phyloP scores from a whole-genome alignment of 208 protist species.

The Tritrichomonas foetus region DNA sequence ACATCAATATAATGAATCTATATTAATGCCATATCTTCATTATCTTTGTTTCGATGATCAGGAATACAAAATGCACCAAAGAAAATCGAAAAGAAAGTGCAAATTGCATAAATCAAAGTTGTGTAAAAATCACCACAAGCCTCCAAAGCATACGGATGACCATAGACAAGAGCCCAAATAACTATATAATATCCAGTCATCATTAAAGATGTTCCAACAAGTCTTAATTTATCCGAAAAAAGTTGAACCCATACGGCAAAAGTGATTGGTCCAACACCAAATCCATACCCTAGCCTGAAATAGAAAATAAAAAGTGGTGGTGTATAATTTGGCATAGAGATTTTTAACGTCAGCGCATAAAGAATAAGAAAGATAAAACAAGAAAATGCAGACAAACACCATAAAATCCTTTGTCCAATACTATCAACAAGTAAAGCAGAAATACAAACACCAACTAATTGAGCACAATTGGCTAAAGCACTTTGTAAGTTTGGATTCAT shows the following conservation, averaged over 20 bases:
- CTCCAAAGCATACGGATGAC: background rate
- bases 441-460: background rate
- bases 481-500: background rate
- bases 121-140: background rate
- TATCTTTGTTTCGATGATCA: background rate
- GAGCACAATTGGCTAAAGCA: background rate
- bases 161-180: background rate
- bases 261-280: conserved; percentile 37
- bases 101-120: background rate
- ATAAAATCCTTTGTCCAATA: background rate
- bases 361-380: background rate
- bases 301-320: background rate
- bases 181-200: background rate
- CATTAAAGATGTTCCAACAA: background rate
- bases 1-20: too few species aligned
- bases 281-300: background rate
- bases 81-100: background rate
- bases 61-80: background rate
- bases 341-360: background rate
- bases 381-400: background rate
- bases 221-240: background rate
- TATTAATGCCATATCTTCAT: background rate
- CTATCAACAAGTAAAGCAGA: background rate
- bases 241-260: background rate
- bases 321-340: too few species aligned